Base-by-base conservation (phyloP, 352 stramenopile species). In the Phytophthora crassamura region DNA sequence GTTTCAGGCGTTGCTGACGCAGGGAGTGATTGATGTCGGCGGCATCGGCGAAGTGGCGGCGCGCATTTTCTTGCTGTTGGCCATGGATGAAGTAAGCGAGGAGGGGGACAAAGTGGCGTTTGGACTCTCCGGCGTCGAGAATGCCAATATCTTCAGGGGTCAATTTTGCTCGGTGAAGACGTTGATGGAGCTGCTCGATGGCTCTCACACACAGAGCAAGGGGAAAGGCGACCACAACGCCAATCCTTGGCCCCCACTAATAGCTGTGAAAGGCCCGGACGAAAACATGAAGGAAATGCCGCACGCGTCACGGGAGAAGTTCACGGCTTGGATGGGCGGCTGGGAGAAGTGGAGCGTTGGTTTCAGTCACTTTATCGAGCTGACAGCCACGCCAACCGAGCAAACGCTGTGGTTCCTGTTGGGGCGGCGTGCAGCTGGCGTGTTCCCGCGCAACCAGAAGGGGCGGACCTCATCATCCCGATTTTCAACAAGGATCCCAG, bases 311-410 rank as follows among this genome's bases (percentile, higher is more conserved):
- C n/a, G n/a, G n/a, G n/a, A n/a, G n/a, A n/a, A n/a, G n/a, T n/a
- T n/a, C n/a, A n/a, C n/a, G n/a, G 28, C 57, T 7, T 65, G 57
- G 57, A 45, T 58, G 57, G 28, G 38, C 6, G 20, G 28, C 9
- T 75, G 67, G 61, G 16, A 59, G 4, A 14, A 16, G 10, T 77
- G 64, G 69, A 25, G 45, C 2, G 35, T 77, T 0, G 54, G 59
- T 0, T 77, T 77, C 42, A 71, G 59, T 36, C 59, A 77, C 33
- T 73, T 77, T 28, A 43, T 70, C n/a, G 49, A 70, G 12, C 30
- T 77, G 9, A 12, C 9, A 8, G 18, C 32, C 5, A 16, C 41
- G 15, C 59, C 55, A 1, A 50, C 40, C 3, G 28, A 71, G 22
- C 49, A 39, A 9, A 40, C 16, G 14, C 30, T 74, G 16, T 73